Evolutionary conservation across 768 basidiomycete species (phyloP), one percentile per base, ranked within the genome.

Genomic region (Boletus patriciae): DNA sequence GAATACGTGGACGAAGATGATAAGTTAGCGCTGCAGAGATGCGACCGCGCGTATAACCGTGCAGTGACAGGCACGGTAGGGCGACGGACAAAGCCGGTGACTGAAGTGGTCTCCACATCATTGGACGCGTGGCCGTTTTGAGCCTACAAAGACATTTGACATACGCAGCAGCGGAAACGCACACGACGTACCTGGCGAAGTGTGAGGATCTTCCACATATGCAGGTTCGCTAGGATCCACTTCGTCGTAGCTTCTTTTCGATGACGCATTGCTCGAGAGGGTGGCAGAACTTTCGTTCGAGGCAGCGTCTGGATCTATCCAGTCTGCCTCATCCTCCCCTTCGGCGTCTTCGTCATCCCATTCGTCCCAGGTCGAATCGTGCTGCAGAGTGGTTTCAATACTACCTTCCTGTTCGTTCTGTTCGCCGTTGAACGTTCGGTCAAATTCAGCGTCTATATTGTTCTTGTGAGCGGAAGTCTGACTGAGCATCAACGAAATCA

Each of bases 231-330:
- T 60, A 41, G 73, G 70, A 23, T 82, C 79, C 55, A 82, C 76
- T 54, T 80, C 80, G 40, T 84, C 78, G 27, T 66, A 58, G n/a
- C 61, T 52, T 56, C 75, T 63, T 70, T 87, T 87, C 36, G 83
- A 83, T 40, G 80, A 74, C 25, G 46, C 67, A 50, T 65, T 82
- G 64, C 83, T 85, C 13, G 83, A 83, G 48, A 85, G 70, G 2
- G 84, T 83, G 46, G 77, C 71, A 18, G 80, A 84, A 45, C 80
- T 86, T 53, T 81, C 72, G 55, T 78, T 79, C 16, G 81, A 83
- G 9, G 69, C 70, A 15, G 77, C 74, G 29, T 81, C 81, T 27
- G 77, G 74, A 45, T 79, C 77, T 49, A 74, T 76, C 80, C 80
- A 83, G 19, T 68, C 69, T 38, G 69, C 70, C 23, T 78, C 76